Conservation (phyloP, 345 rosid genomes). For the Capsella bursapastoris region DNA sequence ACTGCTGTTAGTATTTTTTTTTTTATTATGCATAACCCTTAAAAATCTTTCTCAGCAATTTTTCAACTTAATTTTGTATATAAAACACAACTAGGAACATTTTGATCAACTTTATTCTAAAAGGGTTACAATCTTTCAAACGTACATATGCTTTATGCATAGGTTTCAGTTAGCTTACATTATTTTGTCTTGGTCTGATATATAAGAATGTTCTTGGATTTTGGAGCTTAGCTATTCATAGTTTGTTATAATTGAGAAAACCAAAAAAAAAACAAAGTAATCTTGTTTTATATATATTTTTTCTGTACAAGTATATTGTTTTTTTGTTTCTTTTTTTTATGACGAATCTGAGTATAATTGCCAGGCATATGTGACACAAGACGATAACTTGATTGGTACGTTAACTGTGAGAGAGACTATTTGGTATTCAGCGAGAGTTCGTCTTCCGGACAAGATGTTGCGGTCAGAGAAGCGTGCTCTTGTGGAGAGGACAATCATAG, state of each 20-base stretch:
- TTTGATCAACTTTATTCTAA: background rate
- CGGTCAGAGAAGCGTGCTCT: conserved; percentile 78
- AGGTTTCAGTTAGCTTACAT: conserved; percentile 27
- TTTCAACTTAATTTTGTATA: background rate
- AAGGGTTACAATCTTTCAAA: conserved; percentile 12
- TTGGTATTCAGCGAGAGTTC: conserved; percentile 80
- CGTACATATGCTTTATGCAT: conserved; percentile 2
- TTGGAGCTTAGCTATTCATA: conserved; percentile 41
- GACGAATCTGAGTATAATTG: background rate
- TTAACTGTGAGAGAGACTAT: conserved; percentile 93
- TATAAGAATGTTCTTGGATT: conserved; percentile 37
- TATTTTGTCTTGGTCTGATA: conserved; percentile 27
- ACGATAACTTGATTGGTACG: conserved; percentile 92
- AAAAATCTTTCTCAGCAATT: background rate
- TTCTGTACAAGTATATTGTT: background rate
- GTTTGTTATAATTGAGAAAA: background rate
- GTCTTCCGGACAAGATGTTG: conserved; percentile 90
- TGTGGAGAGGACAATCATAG: conserved; percentile 83
- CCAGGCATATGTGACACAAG: conserved; percentile 98
- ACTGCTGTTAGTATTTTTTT: conserved; percentile 72
- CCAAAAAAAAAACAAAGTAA: background rate
- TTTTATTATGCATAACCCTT: background rate
- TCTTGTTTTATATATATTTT: background rate
- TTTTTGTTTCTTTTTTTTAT: background rate
- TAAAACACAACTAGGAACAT: background rate